These are phyloP conservation scores for Stropharia rugosoannulata DNA, from an alignment of 768 basidiomycete genomes.

Conservation along the genomic window DNA sequence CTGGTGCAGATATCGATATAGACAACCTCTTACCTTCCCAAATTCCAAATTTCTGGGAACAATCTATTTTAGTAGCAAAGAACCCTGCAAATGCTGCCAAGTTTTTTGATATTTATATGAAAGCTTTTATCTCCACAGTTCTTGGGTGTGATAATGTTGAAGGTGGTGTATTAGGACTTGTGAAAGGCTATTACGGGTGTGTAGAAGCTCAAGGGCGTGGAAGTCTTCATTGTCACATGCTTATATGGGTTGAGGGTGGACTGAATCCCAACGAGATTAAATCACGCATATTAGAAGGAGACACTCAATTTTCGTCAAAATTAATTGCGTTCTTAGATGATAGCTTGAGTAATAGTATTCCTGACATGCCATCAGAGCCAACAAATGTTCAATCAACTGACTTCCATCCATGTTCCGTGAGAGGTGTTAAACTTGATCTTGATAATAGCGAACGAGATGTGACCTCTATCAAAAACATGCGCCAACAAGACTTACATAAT, in stretches of 20 bases:
- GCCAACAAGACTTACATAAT: background rate
- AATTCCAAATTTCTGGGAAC: slow-evolving; percentile 27
- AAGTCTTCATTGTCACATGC: slow-evolving; percentile 31
- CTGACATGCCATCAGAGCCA: too few species aligned
- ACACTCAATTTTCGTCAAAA: too few species aligned
- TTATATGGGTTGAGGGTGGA: slow-evolving; percentile 31
- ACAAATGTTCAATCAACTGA: too few species aligned
- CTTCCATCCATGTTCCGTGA: too few species aligned
- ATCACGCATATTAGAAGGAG: too few species aligned
- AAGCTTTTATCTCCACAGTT: slow-evolving; percentile 28
- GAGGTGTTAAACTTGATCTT: too few species aligned
- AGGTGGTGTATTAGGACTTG: slow-evolving; percentile 30
- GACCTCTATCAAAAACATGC: too few species aligned
- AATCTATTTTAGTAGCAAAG: slow-evolving; percentile 31
- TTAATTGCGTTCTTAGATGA: too few species aligned
- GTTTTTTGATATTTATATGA: slow-evolving; percentile 43
- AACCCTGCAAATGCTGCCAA: slow-evolving; percentile 38
- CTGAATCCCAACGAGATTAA: slow-evolving; percentile 28
- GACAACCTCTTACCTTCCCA: slow-evolving; percentile 26
- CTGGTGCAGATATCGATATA: slow-evolving; percentile 34
- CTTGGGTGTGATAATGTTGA: slow-evolving; percentile 19
- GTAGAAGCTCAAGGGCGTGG: slow-evolving; percentile 38
- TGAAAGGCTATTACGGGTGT: slow-evolving; percentile 37
- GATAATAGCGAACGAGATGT: too few species aligned
- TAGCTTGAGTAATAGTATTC: too few species aligned